Conservation (phyloP, 163 green algal species). For the Prototheca cutis region DNA sequence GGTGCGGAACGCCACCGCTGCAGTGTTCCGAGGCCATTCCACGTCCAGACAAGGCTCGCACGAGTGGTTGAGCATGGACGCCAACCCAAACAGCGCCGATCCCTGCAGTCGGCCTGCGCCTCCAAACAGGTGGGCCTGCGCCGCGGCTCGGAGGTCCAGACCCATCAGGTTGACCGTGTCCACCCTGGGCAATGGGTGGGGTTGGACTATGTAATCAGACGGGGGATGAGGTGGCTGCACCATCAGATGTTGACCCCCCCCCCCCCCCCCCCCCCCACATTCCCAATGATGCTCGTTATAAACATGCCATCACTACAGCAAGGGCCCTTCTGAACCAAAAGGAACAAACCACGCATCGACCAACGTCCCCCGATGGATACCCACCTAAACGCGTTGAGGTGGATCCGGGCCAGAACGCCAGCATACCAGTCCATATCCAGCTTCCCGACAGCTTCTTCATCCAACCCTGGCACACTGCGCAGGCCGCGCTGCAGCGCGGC, state of each 20-base stretch:
- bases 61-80: slow-evolving; percentile 49
- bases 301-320: too few relatives aligned
- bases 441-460: not conserved
- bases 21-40: slow-evolving; percentile 27
- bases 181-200: too few relatives aligned
- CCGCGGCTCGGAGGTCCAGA: too few relatives aligned
- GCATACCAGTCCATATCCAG: slow-evolving; percentile 21
- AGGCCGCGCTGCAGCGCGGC: slow-evolving; percentile 10
- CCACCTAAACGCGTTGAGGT: slow-evolving; percentile 42
- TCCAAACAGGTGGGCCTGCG: slow-evolving; percentile 3
- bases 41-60: slow-evolving; percentile 42
- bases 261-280: too few relatives aligned
- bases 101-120: not conserved
- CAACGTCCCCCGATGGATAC: slow-evolving; percentile 16
- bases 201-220: too few relatives aligned
- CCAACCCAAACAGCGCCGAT: slow-evolving; percentile 30
- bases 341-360: not conserved
- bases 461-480: slow-evolving; percentile 1
- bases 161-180: not conserved
- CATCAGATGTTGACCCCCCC: too few relatives aligned
- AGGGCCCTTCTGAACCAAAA: too few relatives aligned
- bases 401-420: slow-evolving; percentile 23
- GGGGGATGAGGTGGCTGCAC: too few relatives aligned
- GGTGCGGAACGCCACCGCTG: slow-evolving; percentile 10
- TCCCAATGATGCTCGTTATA: too few relatives aligned